Base-by-base conservation (phyloP, 371 early-diverging fungal genomes). In the Actinomortierella ambigua region DNA sequence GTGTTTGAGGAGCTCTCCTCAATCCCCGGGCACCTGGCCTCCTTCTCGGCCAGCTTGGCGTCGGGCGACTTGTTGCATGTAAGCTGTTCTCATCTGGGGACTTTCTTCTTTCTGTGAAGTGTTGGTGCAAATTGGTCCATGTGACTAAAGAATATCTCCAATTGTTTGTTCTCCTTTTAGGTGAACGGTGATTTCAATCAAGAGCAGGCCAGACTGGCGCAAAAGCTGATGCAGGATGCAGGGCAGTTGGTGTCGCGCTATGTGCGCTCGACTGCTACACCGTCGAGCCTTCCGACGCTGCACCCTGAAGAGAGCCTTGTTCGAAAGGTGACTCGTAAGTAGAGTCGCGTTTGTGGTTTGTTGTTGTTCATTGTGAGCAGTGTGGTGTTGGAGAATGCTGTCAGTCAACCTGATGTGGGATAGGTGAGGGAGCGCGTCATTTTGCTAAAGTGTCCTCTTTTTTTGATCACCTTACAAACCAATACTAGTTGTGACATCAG, bases 211-310 rank as follows among this genome's bases (percentile, higher is more conserved):
- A 66, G 66, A 23, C 55, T 59, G n/a, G 62, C 66, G 24, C 73
- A 73, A 50, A 73, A 73, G 29, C 14, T 73, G 55, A 73, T 73
- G 73, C 73, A 73, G 57, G 67, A 73, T 63, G 73, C 66, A 5
- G 73, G 73, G 15, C 73, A 66, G 51, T 51, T 73, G 40, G 73
- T 73, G 20, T 73, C 73, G 39, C 59, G 73, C 29, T 73, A 73
- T 50, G 56, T 57, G 14, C 46, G 65, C 17, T 47, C 62, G 28
- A 40, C 63, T 4, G 42, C 49, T 41, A 29, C 48, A 20, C 13
- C 60, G 26, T 51, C 50, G 26, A 13, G 53, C 15, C 23, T 42
- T n/a, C 14, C 48, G 15, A 47, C 29, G 67, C 63, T 7, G 49
- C 55, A 11, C 11, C 34, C 34, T 1, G 73, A 73, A 29, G 73